phyloP scores from a whole-genome alignment of 352 stramenopile species.

The Globisporangium takayamanum region DNA sequence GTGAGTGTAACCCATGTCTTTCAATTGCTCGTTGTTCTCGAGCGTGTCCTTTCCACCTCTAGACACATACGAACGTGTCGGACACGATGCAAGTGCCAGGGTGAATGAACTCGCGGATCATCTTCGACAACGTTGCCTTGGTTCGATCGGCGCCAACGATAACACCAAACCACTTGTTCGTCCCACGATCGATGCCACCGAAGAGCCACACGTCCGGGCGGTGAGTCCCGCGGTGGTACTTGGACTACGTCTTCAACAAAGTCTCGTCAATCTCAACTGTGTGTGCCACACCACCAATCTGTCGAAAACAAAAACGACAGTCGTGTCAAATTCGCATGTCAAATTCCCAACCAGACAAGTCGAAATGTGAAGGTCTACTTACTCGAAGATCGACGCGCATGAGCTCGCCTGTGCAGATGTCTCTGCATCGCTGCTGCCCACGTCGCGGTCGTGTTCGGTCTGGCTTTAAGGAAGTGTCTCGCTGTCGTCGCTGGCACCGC shows the following conservation, averaged over 20 bases:
- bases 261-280: constrained; percentile 30
- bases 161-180: constrained; percentile 19
- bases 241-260: constrained; percentile 19
- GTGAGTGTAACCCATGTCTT: too few species aligned
- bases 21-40: too few species aligned
- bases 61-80: too few species aligned
- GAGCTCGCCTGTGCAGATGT: background rate
- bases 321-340: background rate
- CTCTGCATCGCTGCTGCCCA: background rate
- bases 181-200: constrained; percentile 18
- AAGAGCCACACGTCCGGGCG: constrained; percentile 28
- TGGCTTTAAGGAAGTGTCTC: too few species aligned
- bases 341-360: background rate
- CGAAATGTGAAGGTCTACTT: background rate
- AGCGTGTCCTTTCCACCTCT: too few species aligned
- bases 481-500: too few species aligned
- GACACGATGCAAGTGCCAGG: too few species aligned
- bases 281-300: constrained; percentile 12
- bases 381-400: background rate
- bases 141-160: background rate
- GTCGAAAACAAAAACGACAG: background rate
- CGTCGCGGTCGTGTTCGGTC: too few species aligned
- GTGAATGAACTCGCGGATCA: too few species aligned
- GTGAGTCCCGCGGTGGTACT: constrained; percentile 14
- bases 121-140: background rate